These are phyloP conservation scores for Datisca glomerata DNA, from an alignment of 306 rosid species.

Conservation along the genomic window DNA sequence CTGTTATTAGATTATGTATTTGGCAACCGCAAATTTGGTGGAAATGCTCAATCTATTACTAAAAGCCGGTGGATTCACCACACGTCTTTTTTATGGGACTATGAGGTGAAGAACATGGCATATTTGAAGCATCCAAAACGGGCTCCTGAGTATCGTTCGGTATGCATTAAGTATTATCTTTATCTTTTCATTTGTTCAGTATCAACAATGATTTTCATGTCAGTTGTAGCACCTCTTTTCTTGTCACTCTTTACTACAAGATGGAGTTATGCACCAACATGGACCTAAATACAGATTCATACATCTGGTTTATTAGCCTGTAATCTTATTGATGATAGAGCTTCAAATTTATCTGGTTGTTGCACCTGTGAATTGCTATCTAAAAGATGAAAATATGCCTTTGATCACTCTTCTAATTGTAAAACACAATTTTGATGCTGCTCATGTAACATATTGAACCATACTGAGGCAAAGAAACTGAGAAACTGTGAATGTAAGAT, in stretches of 20 bases:
- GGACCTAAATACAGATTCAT: no score
- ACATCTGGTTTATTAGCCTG: no score
- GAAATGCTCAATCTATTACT: constrained; percentile 90
- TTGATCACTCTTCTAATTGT: no score
- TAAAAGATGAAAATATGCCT: no score
- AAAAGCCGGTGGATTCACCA: constrained; percentile 90
- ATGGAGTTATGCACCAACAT: no score
- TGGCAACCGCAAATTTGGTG: constrained; percentile 80
- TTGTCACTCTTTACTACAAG: not conserved
- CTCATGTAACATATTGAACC: no score
- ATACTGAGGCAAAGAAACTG: no score
- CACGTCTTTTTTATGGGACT: constrained; percentile 93
- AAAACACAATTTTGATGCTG: no score
- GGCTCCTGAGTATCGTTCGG: constrained; percentile 64
- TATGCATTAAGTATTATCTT: constrained; percentile 30
- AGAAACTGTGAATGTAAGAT: no score
- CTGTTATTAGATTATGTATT: constrained; percentile 78
- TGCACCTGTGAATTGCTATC: no score
- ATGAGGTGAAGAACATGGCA: constrained; percentile 65
- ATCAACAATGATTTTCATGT: constrained; percentile 5
- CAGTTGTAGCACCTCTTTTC: not conserved
- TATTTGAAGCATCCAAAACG: constrained; percentile 75
- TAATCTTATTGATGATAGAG: no score
- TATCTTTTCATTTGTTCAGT: not conserved
- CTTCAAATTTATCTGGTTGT: no score